Base-by-base conservation (phyloP, 208 protist species). In the Acanthamoeba sp. region DNA sequence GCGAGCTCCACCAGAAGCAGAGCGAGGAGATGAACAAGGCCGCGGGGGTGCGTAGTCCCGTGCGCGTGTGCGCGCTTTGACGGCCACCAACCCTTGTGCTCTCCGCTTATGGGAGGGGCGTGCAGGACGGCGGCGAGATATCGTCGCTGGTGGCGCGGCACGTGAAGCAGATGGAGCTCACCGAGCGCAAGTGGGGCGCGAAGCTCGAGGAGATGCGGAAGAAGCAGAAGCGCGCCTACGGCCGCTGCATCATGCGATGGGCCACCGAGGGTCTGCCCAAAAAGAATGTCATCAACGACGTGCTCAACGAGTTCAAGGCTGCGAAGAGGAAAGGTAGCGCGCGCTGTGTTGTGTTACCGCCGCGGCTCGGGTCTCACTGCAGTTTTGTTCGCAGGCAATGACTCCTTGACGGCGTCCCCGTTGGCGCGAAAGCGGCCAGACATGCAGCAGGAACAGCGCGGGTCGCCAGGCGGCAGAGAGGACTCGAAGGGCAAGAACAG, bases 11-110 rank as follows among this genome's bases (percentile, higher is more conserved):
- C 38, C 73, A 52, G 42, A 84, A 84, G 24, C 73, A 84, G 38
- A 84, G 73, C 42, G 73, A 84, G 42, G 73, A 84, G 42, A 84
- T 84, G 73, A 84, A 84, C 73, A 84, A 84, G 24, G 73, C 73
- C 0, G 73, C 73, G 9, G 73, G 73, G 40, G 73, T 84, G n/a
- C 73, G 5, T 0, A 14, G 1, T n/a, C 64, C n/a, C n/a, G n/a
- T n/a, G n/a, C n/a, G n/a, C n/a, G n/a, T n/a, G n/a, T n/a, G n/a
- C n/a, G n/a, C n/a, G n/a, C n/a, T n/a, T n/a, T n/a, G n/a, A n/a
- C n/a, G n/a, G n/a, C n/a, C n/a, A n/a, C n/a, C n/a, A n/a, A 12
- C 22, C 55, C 16, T 62, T 62, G 55, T 71, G 48, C 10, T 16
- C 48, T 16, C 10, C 10, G 48, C 48, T 16, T 55, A 16, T 6